Percentiles rank a stretch among this genome's conserved stretches.
Conservation (phyloP, 352 stramenopile species). For the Phytophthora rubi region DNA sequence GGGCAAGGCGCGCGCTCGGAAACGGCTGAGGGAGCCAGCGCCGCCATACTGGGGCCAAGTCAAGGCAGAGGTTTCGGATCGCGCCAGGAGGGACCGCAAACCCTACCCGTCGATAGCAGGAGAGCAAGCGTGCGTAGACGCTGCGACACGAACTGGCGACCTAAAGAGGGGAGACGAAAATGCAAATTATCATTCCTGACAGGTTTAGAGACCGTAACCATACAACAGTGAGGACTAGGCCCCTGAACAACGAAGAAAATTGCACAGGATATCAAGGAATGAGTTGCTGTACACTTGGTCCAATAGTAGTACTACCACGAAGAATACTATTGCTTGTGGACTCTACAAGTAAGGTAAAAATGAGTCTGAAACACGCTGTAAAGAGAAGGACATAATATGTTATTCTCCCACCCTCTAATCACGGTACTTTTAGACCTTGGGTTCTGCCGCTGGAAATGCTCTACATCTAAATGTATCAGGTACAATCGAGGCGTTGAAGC, state of each 20-base stretch:
- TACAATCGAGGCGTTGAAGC: not conserved
- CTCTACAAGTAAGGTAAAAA: too few relatives aligned
- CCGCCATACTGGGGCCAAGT: constrained; percentile 29
- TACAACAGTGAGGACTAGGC: too few relatives aligned
- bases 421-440: too few relatives aligned
- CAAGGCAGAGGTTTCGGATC: constrained; percentile 13
- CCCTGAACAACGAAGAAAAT: too few relatives aligned
- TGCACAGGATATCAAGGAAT: too few relatives aligned
- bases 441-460: not conserved
- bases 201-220: too few relatives aligned
- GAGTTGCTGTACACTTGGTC: too few relatives aligned
- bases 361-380: too few relatives aligned
- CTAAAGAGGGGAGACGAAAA: not conserved
- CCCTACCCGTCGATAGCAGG: not conserved
- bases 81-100: not conserved
- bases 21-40: not conserved
- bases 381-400: too few relatives aligned
- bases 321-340: not conserved
- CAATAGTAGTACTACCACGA: not conserved
- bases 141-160: not conserved
- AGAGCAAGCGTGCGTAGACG: not conserved
- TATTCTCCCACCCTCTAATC: too few relatives aligned
- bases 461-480: not conserved
- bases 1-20: not conserved
- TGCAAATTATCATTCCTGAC: too few relatives aligned